Conservation (phyloP, 352 stramenopile genomes). For the Phytophthora capsici region DNA sequence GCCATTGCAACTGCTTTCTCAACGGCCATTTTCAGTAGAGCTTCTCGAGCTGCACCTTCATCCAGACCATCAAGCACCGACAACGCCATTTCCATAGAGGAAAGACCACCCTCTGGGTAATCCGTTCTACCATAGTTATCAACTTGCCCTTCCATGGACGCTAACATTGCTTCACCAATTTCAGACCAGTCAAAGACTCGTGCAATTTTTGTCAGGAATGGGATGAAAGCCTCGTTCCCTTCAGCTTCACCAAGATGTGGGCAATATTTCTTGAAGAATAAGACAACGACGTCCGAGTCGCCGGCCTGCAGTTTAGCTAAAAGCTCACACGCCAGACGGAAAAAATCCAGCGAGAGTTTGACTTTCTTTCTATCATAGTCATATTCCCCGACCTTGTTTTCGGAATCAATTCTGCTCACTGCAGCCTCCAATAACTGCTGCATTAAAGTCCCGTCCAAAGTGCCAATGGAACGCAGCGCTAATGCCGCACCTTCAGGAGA, state of each 20-base stretch:
- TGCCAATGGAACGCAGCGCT: not conserved
- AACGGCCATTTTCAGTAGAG: not conserved
- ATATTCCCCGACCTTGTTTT: not conserved
- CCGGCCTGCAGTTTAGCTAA: not conserved
- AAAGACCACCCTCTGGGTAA: not conserved
- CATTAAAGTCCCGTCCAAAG: not conserved
- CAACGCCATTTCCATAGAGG: not conserved
- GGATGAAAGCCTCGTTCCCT: not conserved
- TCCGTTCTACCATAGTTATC: too few relatives aligned
- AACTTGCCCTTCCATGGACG: not conserved
- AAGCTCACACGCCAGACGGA: not conserved
- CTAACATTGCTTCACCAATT: not conserved
- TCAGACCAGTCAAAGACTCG: not conserved
- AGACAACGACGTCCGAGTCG: not conserved
- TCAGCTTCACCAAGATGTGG: not conserved
- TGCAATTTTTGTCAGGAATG: not conserved
- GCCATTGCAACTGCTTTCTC: not conserved
- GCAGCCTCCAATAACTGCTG: slow-evolving; percentile 3
- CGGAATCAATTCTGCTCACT: not conserved
- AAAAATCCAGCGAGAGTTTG: slow-evolving; percentile 4
- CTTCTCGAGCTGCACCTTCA: not conserved
- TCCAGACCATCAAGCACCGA: not conserved
- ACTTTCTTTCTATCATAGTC: not conserved
- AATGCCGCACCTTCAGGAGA: not conserved
- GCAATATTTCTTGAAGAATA: not conserved